Base-by-base conservation (phyloP, 495 filamentous ascomycete species). In the Schizothecium vesticola region DNA sequence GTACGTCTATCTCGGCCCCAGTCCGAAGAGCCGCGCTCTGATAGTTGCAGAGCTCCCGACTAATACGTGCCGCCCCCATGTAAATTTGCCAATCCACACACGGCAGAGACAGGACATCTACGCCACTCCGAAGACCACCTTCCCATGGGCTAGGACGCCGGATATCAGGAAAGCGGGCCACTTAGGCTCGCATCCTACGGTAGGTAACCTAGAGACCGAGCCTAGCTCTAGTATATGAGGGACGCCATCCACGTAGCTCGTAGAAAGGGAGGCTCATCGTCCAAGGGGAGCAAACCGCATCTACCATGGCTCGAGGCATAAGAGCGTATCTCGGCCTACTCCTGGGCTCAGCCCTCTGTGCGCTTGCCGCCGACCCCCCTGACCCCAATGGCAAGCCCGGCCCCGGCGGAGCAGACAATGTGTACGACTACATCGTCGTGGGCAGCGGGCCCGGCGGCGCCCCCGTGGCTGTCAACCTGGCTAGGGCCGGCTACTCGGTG, bases 371-470 rank as follows among this genome's bases (percentile, higher is more conserved):
- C 16, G 8, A 5, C 36, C 36, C 36, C 19, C 36, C 36, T 2
- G 16, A 51, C 12, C 43, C 43, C 43, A 51, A 51, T 1, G 43
- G 43, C 43, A 51, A 51, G 43, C 43, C 43, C 7, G 19, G 43
- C 19, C 43, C 43, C 43, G 43, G 43, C 43, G 43, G 43, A 51
- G 19, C 7, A 2, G 64, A 65, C 64, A 25, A 65, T 58, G 51
- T 28, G 16, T 65, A 65, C 55, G 64, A 65, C 64, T 65, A 65
- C 51, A 65, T 65, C 26, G 64, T 65, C 22, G 64, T 65, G 6
- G 64, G 64, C 16, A 65, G 64, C 55, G 64, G 64, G 0, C 64
- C 64, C 25, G 64, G 64, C 13, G 64, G 64, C 10, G 55, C 13
- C 31, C 64, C 64, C 12, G 21, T 65, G 2, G 55, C 64, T 21